Evolutionary conservation across 2,329 filamentous ascomycete species (phyloP), one percentile per base, ranked within the genome.

Genomic region (Xylaria multiplex): DNA sequence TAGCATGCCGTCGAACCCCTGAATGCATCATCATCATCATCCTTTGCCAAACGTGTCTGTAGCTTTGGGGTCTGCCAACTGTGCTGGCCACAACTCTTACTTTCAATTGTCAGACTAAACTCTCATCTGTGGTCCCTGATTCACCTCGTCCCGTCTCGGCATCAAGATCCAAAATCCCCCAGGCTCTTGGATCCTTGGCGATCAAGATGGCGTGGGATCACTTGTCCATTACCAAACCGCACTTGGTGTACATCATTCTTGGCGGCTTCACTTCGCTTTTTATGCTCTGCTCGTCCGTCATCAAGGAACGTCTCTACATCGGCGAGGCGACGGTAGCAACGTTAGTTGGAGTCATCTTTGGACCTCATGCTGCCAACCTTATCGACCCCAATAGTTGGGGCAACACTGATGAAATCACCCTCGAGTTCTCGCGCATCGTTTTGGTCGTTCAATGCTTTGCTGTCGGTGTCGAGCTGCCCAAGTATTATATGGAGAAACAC

Each of bases 251-350:
- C 81, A 93, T 98, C 81, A 97, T 99, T 81, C 85, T 99, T 63
- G 96, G 96, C 75, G 96, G 95, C 79, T 99, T 99, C 83, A 99
- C 96, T 72, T 93, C 91, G 67, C 84, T 99, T 74, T 99, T 99
- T 83, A 99, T 99, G 96, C 85, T 99, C 66, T 97, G 93, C 80
- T 99, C 96, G 66, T 93, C 96, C 62, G 90, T 98, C 77, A 97
- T 99, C 82, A 99, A 99, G 84, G 96, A 99, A 85, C 92, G 92
- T 79, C 87, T 98, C 76, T 99, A 99, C 83, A 99, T 99, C 79
- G 96, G 96, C 77, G 96, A 99, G 85, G 96, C 96, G 57, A 98
- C 96, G 1, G 93, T 99, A 50, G 93, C 93, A 57, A 96, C 93
- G 2, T 81, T 97, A 55, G 93, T 91, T 76, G 93, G 93, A 70